A percentile compares a stretch with the other conserved stretches of the same genome.
phyloP scores from a whole-genome alignment of 2,329 filamentous ascomycete genomes.

The Hypoxylon sp. region DNA sequence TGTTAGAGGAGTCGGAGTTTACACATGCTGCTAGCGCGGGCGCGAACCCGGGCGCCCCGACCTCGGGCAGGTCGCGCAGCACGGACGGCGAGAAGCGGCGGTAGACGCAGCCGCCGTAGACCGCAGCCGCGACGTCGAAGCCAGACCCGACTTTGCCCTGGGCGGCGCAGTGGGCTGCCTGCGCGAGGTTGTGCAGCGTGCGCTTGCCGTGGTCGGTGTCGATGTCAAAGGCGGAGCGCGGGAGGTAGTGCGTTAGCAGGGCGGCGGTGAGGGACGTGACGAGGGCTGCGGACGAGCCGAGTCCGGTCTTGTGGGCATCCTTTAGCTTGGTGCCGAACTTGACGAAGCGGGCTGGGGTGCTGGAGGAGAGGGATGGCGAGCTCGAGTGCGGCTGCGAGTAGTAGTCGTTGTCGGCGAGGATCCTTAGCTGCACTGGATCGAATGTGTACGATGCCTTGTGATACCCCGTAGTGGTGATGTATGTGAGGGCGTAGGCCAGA shows the following conservation, averaged over 20 bases:
- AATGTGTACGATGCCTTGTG: conserved; percentile 65
- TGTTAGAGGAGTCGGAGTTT: conserved; percentile 63
- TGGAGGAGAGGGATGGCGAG: background rate
- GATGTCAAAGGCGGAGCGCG: conserved; percentile 69
- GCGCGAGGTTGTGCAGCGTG: conserved; percentile 90
- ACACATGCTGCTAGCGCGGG: conserved; percentile 75
- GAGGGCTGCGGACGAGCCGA: conserved; percentile 94
- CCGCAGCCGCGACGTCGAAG: conserved; percentile 94
- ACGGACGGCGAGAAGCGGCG: conserved; percentile 89
- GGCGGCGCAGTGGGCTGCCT: conserved; percentile 93
- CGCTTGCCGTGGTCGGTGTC: conserved; percentile 66
- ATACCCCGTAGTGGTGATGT: conserved; percentile 69
- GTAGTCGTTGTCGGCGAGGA: conserved; percentile 96
- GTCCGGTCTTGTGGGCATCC: conserved; percentile 92
- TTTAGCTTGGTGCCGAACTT: conserved; percentile 82
- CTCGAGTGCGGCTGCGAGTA: conserved; percentile 78
- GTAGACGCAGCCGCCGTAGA: conserved; percentile 93
- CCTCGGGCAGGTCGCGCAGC: conserved; percentile 76
- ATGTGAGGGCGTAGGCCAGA: conserved; percentile 87
- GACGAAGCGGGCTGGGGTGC: conserved; percentile 72
- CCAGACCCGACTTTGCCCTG: conserved; percentile 97
- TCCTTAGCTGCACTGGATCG: conserved; percentile 80
- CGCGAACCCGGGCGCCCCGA: conserved; percentile 77
- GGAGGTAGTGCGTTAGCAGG: conserved; percentile 82
- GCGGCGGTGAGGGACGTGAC: conserved; percentile 89